phyloP scores from a whole-genome alignment of 768 basidiomycete species.

The Pseudohyphozyma bogoriensis region DNA sequence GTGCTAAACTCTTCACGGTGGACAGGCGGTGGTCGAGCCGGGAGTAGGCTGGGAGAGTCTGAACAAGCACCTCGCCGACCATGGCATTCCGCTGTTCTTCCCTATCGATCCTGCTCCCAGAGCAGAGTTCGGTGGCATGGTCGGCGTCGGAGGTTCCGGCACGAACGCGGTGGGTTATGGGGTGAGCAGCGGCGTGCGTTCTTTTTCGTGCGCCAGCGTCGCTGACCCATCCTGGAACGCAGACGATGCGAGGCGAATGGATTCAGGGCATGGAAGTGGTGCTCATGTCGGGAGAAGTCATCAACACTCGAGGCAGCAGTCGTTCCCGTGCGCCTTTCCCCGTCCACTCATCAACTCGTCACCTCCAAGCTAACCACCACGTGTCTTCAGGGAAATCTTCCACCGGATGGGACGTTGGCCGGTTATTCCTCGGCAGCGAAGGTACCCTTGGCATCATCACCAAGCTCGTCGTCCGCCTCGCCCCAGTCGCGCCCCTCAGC shows the following conservation, averaged over 20 bases:
- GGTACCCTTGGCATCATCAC: conserved; percentile 52
- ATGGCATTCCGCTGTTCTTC: conserved; percentile 10
- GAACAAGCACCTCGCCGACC: conserved; percentile 23
- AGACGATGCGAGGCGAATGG: conserved; percentile 21
- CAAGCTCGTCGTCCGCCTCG: conserved; percentile 73
- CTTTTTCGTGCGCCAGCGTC: neutral
- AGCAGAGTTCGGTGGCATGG: conserved; percentile 25
- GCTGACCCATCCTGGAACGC: no score
- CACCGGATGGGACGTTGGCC: conserved; percentile 77
- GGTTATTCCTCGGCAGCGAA: conserved; percentile 80
- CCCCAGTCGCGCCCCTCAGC: conserved; percentile 67
- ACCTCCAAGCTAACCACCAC: neutral
- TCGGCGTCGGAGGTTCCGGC: conserved; percentile 17
- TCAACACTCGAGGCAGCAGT: conserved; percentile 60
- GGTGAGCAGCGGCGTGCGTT: no score
- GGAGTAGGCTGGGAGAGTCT: conserved; percentile 37
- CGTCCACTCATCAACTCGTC: neutral
- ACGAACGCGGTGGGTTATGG: conserved; percentile 21
- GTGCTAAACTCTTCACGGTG: no score
- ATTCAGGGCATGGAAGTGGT: conserved; percentile 41
- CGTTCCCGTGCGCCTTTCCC: conserved; percentile 7
- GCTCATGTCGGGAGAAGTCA: conserved; percentile 75
- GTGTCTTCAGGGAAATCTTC: conserved; percentile 54
- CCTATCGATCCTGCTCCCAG: conserved; percentile 27
- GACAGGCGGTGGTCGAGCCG: conserved; percentile 37